phyloP scores from a whole-genome alignment of 2,329 filamentous ascomycete species.

The Apiospora arundinis region DNA sequence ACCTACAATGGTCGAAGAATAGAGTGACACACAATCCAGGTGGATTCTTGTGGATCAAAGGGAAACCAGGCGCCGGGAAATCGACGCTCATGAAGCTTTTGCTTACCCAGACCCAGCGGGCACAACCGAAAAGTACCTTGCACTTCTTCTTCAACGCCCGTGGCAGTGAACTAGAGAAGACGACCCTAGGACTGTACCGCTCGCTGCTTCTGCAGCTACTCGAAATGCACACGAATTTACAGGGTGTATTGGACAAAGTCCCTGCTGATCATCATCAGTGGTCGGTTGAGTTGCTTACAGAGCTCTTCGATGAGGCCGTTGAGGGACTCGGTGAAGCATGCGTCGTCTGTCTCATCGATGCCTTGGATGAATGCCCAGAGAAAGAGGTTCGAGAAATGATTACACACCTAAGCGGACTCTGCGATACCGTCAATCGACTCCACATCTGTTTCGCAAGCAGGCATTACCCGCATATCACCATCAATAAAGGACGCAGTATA shows the following conservation, averaged over 20 bases:
- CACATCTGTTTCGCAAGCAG: conserved; percentile 51
- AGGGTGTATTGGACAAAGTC: conserved; percentile 38
- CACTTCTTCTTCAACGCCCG: conserved; percentile 57
- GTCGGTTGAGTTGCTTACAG: conserved; percentile 30
- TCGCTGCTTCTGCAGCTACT: conserved; percentile 56
- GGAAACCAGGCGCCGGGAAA: conserved; percentile 43
- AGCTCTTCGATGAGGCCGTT: conserved; percentile 33
- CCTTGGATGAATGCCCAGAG: conserved; percentile 56
- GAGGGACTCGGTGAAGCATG: conserved; percentile 22
- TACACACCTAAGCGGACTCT: conserved; percentile 47
- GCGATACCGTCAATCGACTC: conserved; percentile 29
- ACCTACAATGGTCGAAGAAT: conserved; percentile 45
- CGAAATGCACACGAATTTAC: conserved; percentile 39
- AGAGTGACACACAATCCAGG: conserved; percentile 26
- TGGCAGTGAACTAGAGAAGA: conserved; percentile 50
- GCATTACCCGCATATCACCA: conserved; percentile 40
- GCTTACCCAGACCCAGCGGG: conserved; percentile 25
- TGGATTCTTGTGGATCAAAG: conserved; percentile 43
- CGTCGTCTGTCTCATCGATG: conserved; percentile 37
- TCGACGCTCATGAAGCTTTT: conserved; percentile 53
- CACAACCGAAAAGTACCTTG: no score
- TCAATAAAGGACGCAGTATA: conserved; percentile 37
- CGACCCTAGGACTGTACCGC: conserved; percentile 55
- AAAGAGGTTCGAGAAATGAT: conserved; percentile 50
- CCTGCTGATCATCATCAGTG: neutral